A percentile compares a stretch with the other conserved stretches of the same genome.
Conservation (phyloP, 2,329 filamentous ascomycete species). For the Xylaria polymorpha region DNA sequence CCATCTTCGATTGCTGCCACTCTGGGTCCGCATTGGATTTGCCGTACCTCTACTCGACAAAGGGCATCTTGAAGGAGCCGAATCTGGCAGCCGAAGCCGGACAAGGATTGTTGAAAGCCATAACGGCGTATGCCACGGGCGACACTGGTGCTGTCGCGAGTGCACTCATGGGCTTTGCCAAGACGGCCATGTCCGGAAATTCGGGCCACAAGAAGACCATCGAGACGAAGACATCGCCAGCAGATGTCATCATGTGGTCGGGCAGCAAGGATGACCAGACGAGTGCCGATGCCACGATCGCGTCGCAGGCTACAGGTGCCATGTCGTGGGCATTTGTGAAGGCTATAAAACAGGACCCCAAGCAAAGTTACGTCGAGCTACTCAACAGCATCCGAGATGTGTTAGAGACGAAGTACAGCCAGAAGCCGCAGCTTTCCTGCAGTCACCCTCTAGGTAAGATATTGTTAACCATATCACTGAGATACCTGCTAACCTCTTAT, state of each 20-base stretch:
- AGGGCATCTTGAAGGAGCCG: constrained; percentile 75
- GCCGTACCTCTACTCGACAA: constrained; percentile 76
- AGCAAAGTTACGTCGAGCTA: constrained; percentile 97
- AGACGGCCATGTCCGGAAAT: constrained; percentile 85
- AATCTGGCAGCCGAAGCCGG: constrained; percentile 76
- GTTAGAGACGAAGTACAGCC: constrained; percentile 84
- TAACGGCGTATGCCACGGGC: constrained; percentile 71
- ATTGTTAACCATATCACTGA: constrained; percentile 15
- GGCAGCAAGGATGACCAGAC: constrained; percentile 98
- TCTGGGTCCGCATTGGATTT: constrained; percentile 74
- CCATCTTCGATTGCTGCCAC: constrained; percentile 75
- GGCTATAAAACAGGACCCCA: constrained; percentile 93
- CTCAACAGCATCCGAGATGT: constrained; percentile 97
- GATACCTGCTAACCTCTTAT: constrained; percentile 36
- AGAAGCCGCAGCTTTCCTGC: constrained; percentile 97
- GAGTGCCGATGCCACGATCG: constrained; percentile 93
- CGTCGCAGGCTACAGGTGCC: constrained; percentile 89
- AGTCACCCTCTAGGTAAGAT: constrained; percentile 92
- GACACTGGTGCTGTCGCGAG: constrained; percentile 86
- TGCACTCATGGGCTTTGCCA: constrained; percentile 84
- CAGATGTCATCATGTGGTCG: constrained; percentile 97
- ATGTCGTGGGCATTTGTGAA: constrained; percentile 99
- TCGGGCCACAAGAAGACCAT: constrained; percentile 84
- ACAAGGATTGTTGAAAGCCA: constrained; percentile 69
- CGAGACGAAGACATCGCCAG: constrained; percentile 91